phyloP scores from a whole-genome alignment of 495 filamentous ascomycete species.

The Cercophora sp. region DNA sequence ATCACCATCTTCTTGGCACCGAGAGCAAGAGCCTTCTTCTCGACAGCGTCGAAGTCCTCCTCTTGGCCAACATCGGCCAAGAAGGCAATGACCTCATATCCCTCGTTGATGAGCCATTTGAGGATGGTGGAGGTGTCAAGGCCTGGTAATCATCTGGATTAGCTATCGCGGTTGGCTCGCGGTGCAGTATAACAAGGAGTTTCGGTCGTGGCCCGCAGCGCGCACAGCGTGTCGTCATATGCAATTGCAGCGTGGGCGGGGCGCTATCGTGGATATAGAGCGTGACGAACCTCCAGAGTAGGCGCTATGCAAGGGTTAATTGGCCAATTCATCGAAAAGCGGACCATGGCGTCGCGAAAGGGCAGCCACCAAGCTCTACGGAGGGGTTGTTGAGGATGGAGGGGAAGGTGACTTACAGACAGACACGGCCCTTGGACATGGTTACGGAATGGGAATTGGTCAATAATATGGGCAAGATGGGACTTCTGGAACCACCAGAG shows the following conservation, averaged over 20 bases:
- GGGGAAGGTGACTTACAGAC: slow-evolving; percentile 36
- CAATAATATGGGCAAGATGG: neutral
- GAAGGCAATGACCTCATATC: slow-evolving; percentile 31
- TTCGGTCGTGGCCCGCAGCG: too few species aligned
- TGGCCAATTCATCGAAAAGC: slow-evolving; percentile 5
- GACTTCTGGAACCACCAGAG: slow-evolving; percentile 1
- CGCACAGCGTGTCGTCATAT: neutral
- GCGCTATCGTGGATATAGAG: neutral
- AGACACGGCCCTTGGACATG: slow-evolving; percentile 44
- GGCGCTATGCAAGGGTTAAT: slow-evolving; percentile 32
- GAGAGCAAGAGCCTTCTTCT: slow-evolving; percentile 64
- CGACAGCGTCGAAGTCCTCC: slow-evolving; percentile 47
- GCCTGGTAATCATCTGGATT: slow-evolving; percentile 31
- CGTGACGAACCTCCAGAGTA: slow-evolving; percentile 39
- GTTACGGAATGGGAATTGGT: slow-evolving; percentile 8
- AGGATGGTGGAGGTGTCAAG: slow-evolving; percentile 59
- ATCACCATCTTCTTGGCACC: slow-evolving; percentile 63
- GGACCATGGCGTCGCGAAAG: neutral
- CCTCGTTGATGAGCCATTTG: slow-evolving; percentile 54
- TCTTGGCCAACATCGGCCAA: slow-evolving; percentile 42
- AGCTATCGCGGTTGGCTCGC: too few species aligned
- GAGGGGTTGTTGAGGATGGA: neutral
- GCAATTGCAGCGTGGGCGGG: neutral
- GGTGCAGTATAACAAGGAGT: too few species aligned
- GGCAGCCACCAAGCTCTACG: neutral